These are phyloP conservation scores for Cyberlindnera suaveolens DNA, from an alignment of 805 yeast species.

Conservation along the genomic window DNA sequence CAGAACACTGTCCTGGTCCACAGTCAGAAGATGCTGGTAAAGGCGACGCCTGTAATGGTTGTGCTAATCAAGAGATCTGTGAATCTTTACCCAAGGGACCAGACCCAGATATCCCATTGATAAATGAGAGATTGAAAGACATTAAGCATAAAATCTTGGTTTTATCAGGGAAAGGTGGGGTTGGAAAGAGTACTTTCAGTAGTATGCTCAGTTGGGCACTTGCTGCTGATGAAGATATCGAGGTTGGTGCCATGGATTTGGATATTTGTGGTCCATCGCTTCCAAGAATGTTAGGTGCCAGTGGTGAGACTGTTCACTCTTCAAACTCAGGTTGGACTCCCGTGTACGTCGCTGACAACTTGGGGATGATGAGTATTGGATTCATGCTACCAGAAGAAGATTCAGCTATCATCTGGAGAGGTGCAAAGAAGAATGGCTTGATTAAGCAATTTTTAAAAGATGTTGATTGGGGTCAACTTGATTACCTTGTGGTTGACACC, in stretches of 20 bases:
- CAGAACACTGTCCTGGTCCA: slow-evolving; percentile 99
- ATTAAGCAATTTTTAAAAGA: slow-evolving; percentile 92
- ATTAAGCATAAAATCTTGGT: slow-evolving; percentile 77
- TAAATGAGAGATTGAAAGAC: slow-evolving; percentile 57
- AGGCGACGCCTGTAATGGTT: slow-evolving; percentile 89
- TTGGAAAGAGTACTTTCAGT: slow-evolving; percentile 94
- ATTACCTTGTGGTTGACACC: slow-evolving; percentile 86
- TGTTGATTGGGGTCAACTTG: slow-evolving; percentile 89
- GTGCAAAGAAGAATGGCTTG: slow-evolving; percentile 88
- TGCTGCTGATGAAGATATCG: slow-evolving; percentile 59
- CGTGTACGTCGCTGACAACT: slow-evolving; percentile 88
- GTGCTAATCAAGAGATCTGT: slow-evolving; percentile 91
- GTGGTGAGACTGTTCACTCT: slow-evolving; percentile 78
- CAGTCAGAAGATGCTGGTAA: slow-evolving; percentile 91
- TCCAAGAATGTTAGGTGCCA: slow-evolving; percentile 91
- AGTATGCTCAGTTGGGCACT: slow-evolving; percentile 96
- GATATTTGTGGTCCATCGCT: slow-evolving; percentile 98
- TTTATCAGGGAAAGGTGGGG: slow-evolving; percentile 90
- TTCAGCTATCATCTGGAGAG: slow-evolving; percentile 95
- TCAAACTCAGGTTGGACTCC: slow-evolving; percentile 96
- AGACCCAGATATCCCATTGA: slow-evolving; percentile 83
- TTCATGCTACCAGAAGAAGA: slow-evolving; percentile 92
- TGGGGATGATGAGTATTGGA: slow-evolving; percentile 93
- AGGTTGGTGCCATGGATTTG: slow-evolving; percentile 94
- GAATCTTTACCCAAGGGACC: slow-evolving; percentile 88